These are phyloP conservation scores for Oryza meyeriana DNA, from an alignment of 176 grass and related monocot species.

Conservation along the genomic window DNA sequence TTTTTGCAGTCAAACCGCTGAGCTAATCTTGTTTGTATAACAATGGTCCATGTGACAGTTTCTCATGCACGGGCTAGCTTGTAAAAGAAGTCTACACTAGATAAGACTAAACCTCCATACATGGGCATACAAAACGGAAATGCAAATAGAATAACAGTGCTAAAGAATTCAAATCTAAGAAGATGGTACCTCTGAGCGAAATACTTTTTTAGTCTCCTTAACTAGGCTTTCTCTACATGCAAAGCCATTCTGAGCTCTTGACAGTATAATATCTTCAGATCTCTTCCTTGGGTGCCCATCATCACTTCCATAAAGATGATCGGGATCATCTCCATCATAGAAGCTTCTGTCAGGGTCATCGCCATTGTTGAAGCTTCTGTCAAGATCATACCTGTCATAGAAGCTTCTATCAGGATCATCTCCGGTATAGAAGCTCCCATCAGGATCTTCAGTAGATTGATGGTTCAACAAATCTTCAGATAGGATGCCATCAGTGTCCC, in stretches of 20 bases:
- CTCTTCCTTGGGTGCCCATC: constrained; percentile 33
- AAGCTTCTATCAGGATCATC: constrained; percentile 40
- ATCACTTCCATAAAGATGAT: constrained; percentile 39
- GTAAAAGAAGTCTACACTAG: neutral
- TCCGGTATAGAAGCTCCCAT: constrained; percentile 52
- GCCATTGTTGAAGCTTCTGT: constrained; percentile 20
- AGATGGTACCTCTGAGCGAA: constrained; percentile 55
- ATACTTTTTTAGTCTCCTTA: constrained; percentile 58
- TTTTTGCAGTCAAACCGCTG: neutral
- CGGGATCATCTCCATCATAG: constrained; percentile 41
- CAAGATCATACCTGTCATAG: constrained; percentile 25
- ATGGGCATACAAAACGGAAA: neutral
- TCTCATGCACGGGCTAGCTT: neutral
- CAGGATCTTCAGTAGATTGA: constrained; percentile 35
- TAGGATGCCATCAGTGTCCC: constrained; percentile 5
- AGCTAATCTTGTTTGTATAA: neutral
- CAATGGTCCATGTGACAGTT: neutral
- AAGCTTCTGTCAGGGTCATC: constrained; percentile 55
- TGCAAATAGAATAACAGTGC: neutral
- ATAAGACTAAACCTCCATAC: neutral
- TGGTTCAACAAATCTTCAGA: constrained; percentile 44
- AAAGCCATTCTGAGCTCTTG: constrained; percentile 54
- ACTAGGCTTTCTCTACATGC: constrained; percentile 61
- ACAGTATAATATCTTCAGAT: constrained; percentile 63
- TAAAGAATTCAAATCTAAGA: neutral